phyloP scores from a whole-genome alignment of 257 asterid genomes.

The Solanum chmielewskii region DNA sequence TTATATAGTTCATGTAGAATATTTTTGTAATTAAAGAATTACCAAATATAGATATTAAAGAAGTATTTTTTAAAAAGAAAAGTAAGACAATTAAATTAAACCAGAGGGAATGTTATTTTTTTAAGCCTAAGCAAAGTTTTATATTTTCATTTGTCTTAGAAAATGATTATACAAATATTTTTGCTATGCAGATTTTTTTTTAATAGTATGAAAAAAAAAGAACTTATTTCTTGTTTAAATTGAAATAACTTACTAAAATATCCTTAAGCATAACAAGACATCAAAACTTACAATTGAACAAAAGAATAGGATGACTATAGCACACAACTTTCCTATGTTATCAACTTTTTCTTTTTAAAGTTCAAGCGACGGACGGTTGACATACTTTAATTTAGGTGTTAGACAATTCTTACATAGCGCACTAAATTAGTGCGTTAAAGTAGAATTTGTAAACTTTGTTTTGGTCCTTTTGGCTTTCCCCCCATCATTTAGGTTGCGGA shows the following conservation, averaged over 20 bases:
- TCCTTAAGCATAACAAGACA: not conserved
- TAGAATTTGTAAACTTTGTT: not conserved
- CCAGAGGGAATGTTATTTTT: not conserved
- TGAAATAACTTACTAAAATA: not conserved
- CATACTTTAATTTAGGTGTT: not conserved
- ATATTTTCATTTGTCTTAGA: not conserved
- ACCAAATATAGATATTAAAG: not conserved
- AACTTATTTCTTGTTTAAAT: not conserved
- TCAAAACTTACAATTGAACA: not conserved
- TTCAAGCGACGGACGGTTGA: not conserved
- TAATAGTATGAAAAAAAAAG: not conserved
- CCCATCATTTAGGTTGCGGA: not conserved
- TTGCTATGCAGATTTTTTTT: not conserved
- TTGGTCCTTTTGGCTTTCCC: not conserved
- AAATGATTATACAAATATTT: not conserved
- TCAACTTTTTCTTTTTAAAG: not conserved
- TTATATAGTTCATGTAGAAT: not conserved
- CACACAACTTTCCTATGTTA: not conserved
- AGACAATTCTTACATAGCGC: not conserved
- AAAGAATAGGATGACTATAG: not conserved
- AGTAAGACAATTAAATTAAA: not conserved
- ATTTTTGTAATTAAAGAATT: not conserved
- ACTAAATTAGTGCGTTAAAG: not conserved
- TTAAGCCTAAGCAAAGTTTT: not conserved
- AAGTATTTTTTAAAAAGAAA: not conserved